A percentile compares a stretch with the other conserved stretches of the same genome.
Conservation (phyloP, 208 protist species). For the Novymonas esmeraldas region DNA sequence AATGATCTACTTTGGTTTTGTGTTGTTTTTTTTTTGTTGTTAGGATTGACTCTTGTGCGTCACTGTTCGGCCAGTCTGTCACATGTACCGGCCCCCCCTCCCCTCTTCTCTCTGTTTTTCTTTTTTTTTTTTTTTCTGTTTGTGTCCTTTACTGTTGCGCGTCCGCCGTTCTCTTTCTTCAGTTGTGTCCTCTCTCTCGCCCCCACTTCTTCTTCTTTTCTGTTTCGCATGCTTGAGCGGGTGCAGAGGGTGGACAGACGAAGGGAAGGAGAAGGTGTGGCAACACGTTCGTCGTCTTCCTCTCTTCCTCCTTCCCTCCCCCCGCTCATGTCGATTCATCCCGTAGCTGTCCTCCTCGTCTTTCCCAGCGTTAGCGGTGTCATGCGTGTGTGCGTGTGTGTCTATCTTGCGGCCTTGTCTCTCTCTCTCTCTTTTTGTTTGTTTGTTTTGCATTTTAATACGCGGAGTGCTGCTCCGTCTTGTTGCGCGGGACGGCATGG, state of each 20-base stretch:
- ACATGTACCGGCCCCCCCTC: not conserved
- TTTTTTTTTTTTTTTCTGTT: slow-evolving; percentile 28
- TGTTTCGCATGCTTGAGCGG: too few species aligned
- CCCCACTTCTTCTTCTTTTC: not conserved
- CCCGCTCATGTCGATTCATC: too few species aligned
- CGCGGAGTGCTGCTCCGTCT: too few species aligned
- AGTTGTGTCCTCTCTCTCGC: not conserved
- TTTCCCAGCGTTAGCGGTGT: too few species aligned
- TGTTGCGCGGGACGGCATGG: too few species aligned
- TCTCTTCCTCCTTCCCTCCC: too few species aligned
- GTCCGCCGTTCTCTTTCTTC: slow-evolving; percentile 5
- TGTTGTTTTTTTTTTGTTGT: not conserved
- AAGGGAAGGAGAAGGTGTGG: too few species aligned
- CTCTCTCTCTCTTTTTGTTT: slow-evolving; percentile 12
- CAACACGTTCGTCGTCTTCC: too few species aligned
- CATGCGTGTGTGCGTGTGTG: too few species aligned
- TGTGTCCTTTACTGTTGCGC: not conserved
- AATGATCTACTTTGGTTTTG: not conserved
- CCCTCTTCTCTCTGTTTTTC: not conserved
- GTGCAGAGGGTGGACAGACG: too few species aligned
- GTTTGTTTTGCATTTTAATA: slow-evolving; percentile 10
- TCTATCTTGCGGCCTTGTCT: too few species aligned
- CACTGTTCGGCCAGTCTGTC: not conserved
- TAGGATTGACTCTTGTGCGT: not conserved
- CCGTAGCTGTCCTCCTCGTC: too few species aligned